Evolutionary conservation across 2,329 filamentous ascomycete genomes (phyloP).

Genomic region (Beauveria medogensis): DNA sequence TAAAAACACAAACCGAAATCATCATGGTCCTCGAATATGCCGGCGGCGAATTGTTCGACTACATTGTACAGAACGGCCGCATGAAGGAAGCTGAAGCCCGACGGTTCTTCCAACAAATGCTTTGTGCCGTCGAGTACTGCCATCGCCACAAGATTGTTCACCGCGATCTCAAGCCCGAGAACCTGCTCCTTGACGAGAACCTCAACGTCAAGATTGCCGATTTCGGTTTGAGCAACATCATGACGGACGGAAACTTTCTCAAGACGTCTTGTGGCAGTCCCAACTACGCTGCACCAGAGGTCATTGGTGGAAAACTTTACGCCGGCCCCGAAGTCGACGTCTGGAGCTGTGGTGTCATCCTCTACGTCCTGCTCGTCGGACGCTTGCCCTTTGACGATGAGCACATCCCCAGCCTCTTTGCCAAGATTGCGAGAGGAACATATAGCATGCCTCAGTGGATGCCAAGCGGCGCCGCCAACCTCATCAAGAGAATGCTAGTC

Average conservation of each 20-base stretch:
- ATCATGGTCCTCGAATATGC: constrained; percentile 99
- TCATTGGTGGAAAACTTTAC: constrained; percentile 96
- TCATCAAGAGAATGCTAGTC: constrained; percentile 91
- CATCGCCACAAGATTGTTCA: constrained; percentile 99
- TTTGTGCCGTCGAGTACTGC: constrained; percentile 97
- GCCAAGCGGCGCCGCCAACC: constrained; percentile 67
- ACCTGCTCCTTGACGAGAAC: constrained; percentile 86
- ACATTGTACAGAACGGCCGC: constrained; percentile 88
- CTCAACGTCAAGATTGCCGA: constrained; percentile 99
- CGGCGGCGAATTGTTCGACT: constrained; percentile 93
- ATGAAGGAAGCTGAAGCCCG: constrained; percentile 89
- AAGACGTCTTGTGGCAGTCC: constrained; percentile 98
- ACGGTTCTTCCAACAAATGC: constrained; percentile 98
- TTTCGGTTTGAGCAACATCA: constrained; percentile 97
- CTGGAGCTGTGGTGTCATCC: constrained; percentile 92
- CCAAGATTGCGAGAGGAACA: constrained; percentile 91
- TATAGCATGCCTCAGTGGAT: constrained; percentile 92
- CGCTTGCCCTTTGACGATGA: constrained; percentile 95
- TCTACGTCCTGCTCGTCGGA: constrained; percentile 74
- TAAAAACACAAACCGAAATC: constrained; percentile 88
- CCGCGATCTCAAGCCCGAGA: constrained; percentile 94
- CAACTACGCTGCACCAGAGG: constrained; percentile 95
- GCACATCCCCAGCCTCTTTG: constrained; percentile 93
- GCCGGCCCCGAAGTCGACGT: constrained; percentile 97
- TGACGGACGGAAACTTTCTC: constrained; percentile 98